phyloP scores from a whole-genome alignment of 805 yeast species.

The Pichia nanzhaoensis region DNA sequence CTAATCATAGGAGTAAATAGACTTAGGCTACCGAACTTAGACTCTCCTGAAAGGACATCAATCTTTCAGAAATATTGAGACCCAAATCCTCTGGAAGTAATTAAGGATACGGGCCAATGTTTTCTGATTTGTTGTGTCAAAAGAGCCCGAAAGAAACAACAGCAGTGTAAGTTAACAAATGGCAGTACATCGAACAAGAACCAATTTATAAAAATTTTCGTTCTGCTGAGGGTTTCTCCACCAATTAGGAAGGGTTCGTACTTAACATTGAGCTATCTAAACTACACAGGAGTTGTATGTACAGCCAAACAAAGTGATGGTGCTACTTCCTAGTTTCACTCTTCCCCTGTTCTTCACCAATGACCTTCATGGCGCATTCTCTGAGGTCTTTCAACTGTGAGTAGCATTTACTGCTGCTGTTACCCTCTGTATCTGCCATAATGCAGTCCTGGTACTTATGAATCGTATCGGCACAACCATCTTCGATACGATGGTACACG shows the following conservation, averaged over 20 bases:
- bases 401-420: conserved; percentile 44
- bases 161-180: not conserved
- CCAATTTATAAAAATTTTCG: no score
- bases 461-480: conserved; percentile 51
- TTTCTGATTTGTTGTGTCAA: conserved; percentile 10
- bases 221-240: no score
- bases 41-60: not conserved
- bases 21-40: conserved; percentile 12
- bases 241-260: no score
- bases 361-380: conserved; percentile 35
- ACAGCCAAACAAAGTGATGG: not conserved
- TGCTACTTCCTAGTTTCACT: not conserved
- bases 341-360: conserved; percentile 3
- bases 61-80: conserved; percentile 12
- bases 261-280: no score
- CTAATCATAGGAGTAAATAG: conserved; percentile 3
- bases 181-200: no score
- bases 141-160: not conserved
- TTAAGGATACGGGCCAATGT: conserved; percentile 9
- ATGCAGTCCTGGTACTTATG: conserved; percentile 64
- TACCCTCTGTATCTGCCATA: conserved; percentile 34
- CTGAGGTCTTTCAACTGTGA: conserved; percentile 50
- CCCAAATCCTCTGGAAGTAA: conserved; percentile 3
- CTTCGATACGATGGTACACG: conserved; percentile 61
- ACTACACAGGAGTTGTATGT: no score